These are phyloP conservation scores for Trametes versicolor DNA, from an alignment of 1,284 basidiomycete genomes.

Conservation along the genomic window DNA sequence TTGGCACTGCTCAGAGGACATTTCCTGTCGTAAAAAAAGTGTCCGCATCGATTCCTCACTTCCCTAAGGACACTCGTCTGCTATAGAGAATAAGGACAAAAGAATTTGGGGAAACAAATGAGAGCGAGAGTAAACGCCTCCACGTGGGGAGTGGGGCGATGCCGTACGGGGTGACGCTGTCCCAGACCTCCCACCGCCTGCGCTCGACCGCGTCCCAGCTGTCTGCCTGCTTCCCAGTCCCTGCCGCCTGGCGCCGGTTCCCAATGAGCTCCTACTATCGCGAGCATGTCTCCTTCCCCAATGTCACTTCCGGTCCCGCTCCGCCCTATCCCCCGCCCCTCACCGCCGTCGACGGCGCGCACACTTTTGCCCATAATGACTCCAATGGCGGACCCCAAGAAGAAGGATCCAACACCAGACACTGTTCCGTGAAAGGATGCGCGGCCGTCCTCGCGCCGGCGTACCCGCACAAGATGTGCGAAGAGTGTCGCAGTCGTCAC, in stretches of 20 bases:
- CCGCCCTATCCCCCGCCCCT: slow-evolving; percentile 22
- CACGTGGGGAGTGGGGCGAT: slow-evolving; percentile 20
- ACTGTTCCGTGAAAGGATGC: slow-evolving; percentile 48
- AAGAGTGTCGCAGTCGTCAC: slow-evolving; percentile 59
- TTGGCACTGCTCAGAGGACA: too few relatives aligned
- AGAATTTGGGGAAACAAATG: neutral
- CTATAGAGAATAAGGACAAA: neutral
- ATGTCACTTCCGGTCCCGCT: slow-evolving; percentile 30
- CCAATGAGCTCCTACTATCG: slow-evolving; percentile 35
- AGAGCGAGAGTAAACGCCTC: slow-evolving; percentile 24
- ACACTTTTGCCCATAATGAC: slow-evolving; percentile 1
- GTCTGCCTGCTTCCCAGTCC: slow-evolving; percentile 19
- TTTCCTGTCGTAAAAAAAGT: too few relatives aligned
- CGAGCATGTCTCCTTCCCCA: slow-evolving; percentile 36
- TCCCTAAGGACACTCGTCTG: too few relatives aligned
- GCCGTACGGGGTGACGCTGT: slow-evolving; percentile 17
- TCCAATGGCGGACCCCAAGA: neutral
- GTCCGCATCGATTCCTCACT: too few relatives aligned
- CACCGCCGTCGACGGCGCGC: slow-evolving; percentile 15
- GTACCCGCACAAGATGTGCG: slow-evolving; percentile 61
- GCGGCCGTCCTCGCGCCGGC: slow-evolving; percentile 37
- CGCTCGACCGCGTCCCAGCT: slow-evolving; percentile 16
- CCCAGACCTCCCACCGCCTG: slow-evolving; percentile 25
- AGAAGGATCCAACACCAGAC: slow-evolving; percentile 19
- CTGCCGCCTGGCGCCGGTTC: slow-evolving; percentile 29